A percentile compares a stretch with the other conserved stretches of the same genome.
phyloP scores from a whole-genome alignment of 495 filamentous ascomycete species.

The Coniosporium apollinis region DNA sequence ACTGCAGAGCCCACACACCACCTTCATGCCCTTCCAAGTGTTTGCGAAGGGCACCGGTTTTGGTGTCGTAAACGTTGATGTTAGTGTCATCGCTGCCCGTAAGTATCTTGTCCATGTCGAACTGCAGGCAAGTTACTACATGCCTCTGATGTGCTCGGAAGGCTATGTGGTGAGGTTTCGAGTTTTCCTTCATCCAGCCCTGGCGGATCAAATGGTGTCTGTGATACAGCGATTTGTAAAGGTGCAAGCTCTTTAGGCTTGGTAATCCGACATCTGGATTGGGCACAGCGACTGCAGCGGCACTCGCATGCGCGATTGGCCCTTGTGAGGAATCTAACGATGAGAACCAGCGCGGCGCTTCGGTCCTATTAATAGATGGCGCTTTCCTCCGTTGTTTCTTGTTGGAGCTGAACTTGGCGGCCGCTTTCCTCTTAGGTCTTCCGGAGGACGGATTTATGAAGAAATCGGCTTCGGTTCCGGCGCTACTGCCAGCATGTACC shows the following conservation, averaged over 20 bases:
- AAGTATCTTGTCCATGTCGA: slow-evolving; percentile 93
- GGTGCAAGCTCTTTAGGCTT: slow-evolving; percentile 62
- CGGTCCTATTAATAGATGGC: no score
- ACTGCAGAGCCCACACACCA: slow-evolving; percentile 95
- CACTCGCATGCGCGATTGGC: slow-evolving; percentile 69
- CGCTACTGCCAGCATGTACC: background rate
- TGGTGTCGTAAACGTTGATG: slow-evolving; percentile 97
- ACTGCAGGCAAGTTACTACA: slow-evolving; percentile 94
- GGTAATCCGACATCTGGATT: slow-evolving; percentile 66
- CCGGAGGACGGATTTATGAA: slow-evolving; percentile 27
- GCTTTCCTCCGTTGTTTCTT: slow-evolving; percentile 32
- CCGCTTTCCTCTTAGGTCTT: slow-evolving; percentile 38
- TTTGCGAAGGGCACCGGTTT: slow-evolving; percentile 69
- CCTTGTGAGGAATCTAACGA: slow-evolving; percentile 43
- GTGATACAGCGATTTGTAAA: slow-evolving; percentile 93
- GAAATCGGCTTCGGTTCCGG: slow-evolving; percentile 11
- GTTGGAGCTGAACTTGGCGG: slow-evolving; percentile 23
- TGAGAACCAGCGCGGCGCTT: slow-evolving; percentile 26
- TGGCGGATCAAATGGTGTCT: slow-evolving; percentile 76
- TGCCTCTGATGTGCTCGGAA: slow-evolving; percentile 91
- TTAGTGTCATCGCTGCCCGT: slow-evolving; percentile 96
- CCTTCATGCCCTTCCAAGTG: slow-evolving; percentile 87
- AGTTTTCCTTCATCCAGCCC: slow-evolving; percentile 73
- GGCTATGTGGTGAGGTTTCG: slow-evolving; percentile 83
- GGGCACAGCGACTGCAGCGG: slow-evolving; percentile 63